Evolutionary conservation across 331 rosid species (phyloP).

Genomic region (Quercus lobata): DNA sequence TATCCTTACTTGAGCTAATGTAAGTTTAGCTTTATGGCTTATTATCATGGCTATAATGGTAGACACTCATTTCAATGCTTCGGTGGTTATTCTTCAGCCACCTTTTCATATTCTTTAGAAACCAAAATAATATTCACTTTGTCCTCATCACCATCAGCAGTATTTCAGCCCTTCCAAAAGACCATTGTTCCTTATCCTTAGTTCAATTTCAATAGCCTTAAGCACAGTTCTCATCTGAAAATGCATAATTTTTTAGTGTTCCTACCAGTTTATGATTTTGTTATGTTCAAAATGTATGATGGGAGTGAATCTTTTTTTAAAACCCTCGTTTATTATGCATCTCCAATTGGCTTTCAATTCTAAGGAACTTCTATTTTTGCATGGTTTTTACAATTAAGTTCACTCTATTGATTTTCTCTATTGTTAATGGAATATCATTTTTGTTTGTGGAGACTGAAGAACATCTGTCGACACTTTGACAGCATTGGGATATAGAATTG

Average conservation of each 20-base stretch:
- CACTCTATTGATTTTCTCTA: neutral
- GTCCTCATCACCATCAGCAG: neutral
- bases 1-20: no score
- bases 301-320: neutral
- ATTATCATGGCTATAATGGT: neutral
- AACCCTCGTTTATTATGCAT: neutral
- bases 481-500: slow-evolving; percentile 4
- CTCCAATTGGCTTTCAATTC: neutral
- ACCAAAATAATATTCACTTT: neutral
- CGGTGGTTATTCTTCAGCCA: neutral
- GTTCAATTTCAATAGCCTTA: neutral
- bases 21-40: neutral
- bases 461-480: neutral
- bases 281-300: neutral
- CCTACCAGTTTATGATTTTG: neutral
- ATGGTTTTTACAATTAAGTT: neutral
- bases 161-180: neutral
- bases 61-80: neutral
- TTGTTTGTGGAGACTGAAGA: slow-evolving; percentile 12
- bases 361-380: neutral
- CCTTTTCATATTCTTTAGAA: neutral
- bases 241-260: neutral
- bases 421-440: slow-evolving; percentile 7
- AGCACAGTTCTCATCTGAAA: neutral
- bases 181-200: neutral